Evolutionary conservation across 2,329 filamentous ascomycete species (phyloP), one percentile per base, ranked within the genome.

Genomic region (Coniochaeta pulveracea): DNA sequence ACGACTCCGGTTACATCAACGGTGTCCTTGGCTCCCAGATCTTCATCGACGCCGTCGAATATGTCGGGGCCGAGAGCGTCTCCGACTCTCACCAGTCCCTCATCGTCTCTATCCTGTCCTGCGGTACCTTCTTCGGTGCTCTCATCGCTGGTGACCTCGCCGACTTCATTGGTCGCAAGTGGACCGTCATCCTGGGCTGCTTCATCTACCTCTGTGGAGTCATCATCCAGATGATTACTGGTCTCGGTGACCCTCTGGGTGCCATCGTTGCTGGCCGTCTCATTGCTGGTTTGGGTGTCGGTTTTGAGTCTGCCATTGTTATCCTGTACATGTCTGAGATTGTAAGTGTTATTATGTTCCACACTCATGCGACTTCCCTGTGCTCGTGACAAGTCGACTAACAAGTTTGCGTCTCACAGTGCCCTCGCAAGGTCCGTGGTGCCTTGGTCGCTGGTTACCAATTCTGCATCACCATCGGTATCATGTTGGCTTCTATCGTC

Each of bases 311-410:
- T 7, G 80, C 82, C 47, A 76, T 85, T 47, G 76, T 86, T 56
- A 84, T 86, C 50, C 66, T 86, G 40, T 88, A 91, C 72, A 89
- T 91, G 83, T 85, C 79, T 31, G 84, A 88, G 60, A 84, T 88
- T 51, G 66, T 65, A 57, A 63, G 54, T 58, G 18, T 25, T n/a
- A n/a, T 24, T 24, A 24, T 25, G 9, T n/a, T 12, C 24, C 19
- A 11, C 11, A 19, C 21, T 8, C 8, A 23, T n/a, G 21, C 21
- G 21, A 23, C 8, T 23, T 23, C 8, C n/a, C n/a, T n/a, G n/a
- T n/a, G n/a, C n/a, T n/a, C n/a, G n/a, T n/a, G n/a, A n/a, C n/a
- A n/a, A n/a, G n/a, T n/a, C n/a, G n/a, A 7, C 28, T 31, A 15
- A 31, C 28, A 18, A 3, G 4, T 14, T n/a, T n/a, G n/a, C 18